Conservation (phyloP, 257 asterid genomes). For the Echium plantagineum region DNA sequence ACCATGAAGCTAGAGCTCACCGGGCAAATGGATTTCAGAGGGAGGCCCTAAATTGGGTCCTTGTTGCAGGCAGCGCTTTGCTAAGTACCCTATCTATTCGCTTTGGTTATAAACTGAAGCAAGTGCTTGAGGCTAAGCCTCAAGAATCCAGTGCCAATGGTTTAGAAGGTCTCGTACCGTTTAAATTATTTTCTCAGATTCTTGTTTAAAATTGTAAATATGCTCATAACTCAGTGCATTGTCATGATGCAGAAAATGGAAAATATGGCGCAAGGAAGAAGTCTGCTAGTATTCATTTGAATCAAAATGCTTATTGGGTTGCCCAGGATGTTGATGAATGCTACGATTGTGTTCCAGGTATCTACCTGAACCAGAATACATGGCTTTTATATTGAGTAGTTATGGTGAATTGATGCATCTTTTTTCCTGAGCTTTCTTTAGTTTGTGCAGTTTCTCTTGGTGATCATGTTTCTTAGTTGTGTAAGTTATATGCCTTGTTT, state of each 20-base stretch:
- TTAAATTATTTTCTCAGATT: neutral
- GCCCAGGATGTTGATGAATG: constrained; percentile 40
- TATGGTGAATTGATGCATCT: neutral
- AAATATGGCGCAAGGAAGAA: constrained; percentile 34
- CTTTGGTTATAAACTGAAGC: constrained; percentile 77
- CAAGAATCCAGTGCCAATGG: constrained; percentile 25
- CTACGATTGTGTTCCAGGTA: constrained; percentile 46
- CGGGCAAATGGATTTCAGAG: constrained; percentile 35
- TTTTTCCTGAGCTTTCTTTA: too few relatives aligned
- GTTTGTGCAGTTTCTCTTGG: too few relatives aligned
- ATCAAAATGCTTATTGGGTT: constrained; percentile 38
- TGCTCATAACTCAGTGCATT: constrained; percentile 13
- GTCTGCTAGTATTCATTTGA: constrained; percentile 40
- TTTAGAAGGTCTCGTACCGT: constrained; percentile 34
- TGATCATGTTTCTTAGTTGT: neutral
- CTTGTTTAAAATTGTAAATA: constrained; percentile 11
- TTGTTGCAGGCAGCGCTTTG: constrained; percentile 75
- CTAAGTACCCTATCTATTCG: constrained; percentile 66
- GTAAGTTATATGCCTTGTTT: neutral
- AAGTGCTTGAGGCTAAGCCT: constrained; percentile 51
- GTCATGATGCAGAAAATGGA: constrained; percentile 40
- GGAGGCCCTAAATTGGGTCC: constrained; percentile 73
- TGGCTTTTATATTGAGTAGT: neutral
- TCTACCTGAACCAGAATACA: neutral
- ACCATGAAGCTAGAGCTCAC: constrained; percentile 27